Evolutionary conservation across 192 early-diverging fungal genomes (phyloP).

Genomic region (Mortierella hygrophila): DNA sequence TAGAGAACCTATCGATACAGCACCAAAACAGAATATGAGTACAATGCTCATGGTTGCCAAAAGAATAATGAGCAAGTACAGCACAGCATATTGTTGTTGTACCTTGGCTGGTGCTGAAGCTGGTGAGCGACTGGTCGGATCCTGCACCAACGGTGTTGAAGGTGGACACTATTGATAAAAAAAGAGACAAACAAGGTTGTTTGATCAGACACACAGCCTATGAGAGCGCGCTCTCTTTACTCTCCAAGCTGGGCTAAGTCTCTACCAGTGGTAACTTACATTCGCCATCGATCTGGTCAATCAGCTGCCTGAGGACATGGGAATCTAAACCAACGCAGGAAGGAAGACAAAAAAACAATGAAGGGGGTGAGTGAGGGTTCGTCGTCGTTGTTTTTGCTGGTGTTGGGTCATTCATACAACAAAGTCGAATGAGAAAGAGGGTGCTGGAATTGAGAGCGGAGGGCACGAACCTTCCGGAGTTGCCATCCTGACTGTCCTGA

Average conservation of each 20-base stretch:
- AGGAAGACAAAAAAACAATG: background rate
- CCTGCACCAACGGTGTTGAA: conserved; percentile 23
- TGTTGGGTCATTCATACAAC: background rate
- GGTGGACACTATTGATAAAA: conserved; percentile 7
- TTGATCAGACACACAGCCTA: background rate
- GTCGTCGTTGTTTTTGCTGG: background rate
- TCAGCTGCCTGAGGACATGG: conserved; percentile 42
- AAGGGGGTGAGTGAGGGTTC: background rate
- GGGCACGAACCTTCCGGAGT: conserved; percentile 13
- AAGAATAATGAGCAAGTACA: background rate
- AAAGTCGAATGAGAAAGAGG: background rate
- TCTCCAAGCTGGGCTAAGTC: background rate
- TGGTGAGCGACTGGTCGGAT: conserved; percentile 21
- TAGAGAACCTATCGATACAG: conserved; percentile 12
- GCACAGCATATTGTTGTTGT: background rate
- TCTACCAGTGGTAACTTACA: conserved; percentile 10
- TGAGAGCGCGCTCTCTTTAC: background rate
- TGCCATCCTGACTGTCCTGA: conserved; percentile 14
- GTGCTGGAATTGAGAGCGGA: background rate
- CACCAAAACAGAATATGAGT: background rate
- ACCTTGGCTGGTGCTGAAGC: conserved; percentile 44
- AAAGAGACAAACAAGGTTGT: background rate
- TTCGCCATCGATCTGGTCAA: conserved; percentile 54
- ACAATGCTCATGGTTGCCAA: background rate
- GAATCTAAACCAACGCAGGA: conserved; percentile 19